Evolutionary conservation across 2,329 filamentous ascomycete species (phyloP), one percentile per base, ranked within the genome.

Genomic region (Diaporthe vexans): DNA sequence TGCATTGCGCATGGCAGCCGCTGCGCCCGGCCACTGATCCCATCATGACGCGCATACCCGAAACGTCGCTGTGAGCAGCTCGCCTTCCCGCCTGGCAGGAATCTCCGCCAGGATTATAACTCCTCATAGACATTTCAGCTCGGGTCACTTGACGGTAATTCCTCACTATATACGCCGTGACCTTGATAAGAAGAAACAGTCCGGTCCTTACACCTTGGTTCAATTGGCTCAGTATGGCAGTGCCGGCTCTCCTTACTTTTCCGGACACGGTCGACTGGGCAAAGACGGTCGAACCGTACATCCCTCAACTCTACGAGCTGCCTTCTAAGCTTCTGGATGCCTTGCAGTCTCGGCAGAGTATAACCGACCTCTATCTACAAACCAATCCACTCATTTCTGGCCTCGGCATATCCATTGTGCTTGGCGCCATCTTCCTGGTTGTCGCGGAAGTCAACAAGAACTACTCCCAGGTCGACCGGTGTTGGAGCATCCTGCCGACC

Each of bases 401-500:
- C 3, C 88, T 97, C 77, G 92, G 91, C 0, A 89, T 94, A 71
- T 93, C 94, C 3, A 78, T 97, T 24, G 87, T 91, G 54, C 83
- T 97, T n/a, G 91, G 91, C 1, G 88, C 89, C 7, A 80, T 97
- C 37, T 94, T 97, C 79, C 86, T 98, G 33, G 80, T 96, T 43
- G 86, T 91, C 7, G 94, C 95, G 0, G 96, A 98, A 83, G 84
- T 95, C 85, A 98, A 97, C 84, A 90, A 90, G 80, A 99, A 99
- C 83, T 98, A 95, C 83, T 98, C 95, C n/a, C 97, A 99, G 84
- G 93, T 99, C 56, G 97, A 99, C 83, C 91, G 97, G 65, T 85
- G 93, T 79, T 99, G 97, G 97, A 97, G 94, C 81, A 88, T 99
- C 75, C 85, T 99, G 68, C 97, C 97, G 1, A 93, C 94, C 10